Evolutionary conservation across 257 asterid species (phyloP).

Genomic region (Misopates orontium): DNA sequence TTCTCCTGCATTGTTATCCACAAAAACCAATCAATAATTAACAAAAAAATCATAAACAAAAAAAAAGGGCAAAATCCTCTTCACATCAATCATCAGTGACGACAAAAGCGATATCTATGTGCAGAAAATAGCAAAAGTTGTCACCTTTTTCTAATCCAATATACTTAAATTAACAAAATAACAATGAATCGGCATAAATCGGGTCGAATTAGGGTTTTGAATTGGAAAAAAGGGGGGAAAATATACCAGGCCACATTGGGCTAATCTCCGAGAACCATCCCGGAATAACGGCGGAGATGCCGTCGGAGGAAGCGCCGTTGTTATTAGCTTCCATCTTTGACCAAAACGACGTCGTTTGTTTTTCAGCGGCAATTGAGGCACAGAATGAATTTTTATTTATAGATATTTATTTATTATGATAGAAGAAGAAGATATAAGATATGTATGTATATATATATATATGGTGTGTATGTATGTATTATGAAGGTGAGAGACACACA

Average conservation of each 20-base stretch:
- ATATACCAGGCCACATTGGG: constrained; percentile 91
- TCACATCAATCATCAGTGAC: neutral
- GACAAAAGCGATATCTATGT: too few relatives aligned
- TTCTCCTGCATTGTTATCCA: constrained; percentile 72
- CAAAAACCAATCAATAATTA: neutral
- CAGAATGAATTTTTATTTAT: constrained; percentile 15
- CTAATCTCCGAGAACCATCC: constrained; percentile 98
- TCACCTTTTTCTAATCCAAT: neutral
- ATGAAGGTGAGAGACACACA: neutral
- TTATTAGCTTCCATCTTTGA: constrained; percentile 50
- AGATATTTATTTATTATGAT: too few relatives aligned
- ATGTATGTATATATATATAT: constrained; percentile 4
- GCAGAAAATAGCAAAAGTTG: neutral
- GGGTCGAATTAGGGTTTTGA: neutral
- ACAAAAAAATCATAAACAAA: neutral
- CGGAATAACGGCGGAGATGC: constrained; percentile 68
- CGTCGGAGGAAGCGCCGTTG: constrained; percentile 26
- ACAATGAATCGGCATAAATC: neutral
- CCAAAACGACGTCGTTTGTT: constrained; percentile 39
- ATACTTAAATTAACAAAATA: neutral
- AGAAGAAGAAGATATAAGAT: too few relatives aligned
- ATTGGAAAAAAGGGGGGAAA: neutral
- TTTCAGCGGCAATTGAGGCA: constrained; percentile 35
- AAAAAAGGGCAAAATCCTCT: neutral
- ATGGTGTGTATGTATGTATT: constrained; percentile 11